Base-by-base conservation (phyloP, 805 yeast species). In the Ogataea allantospora region DNA sequence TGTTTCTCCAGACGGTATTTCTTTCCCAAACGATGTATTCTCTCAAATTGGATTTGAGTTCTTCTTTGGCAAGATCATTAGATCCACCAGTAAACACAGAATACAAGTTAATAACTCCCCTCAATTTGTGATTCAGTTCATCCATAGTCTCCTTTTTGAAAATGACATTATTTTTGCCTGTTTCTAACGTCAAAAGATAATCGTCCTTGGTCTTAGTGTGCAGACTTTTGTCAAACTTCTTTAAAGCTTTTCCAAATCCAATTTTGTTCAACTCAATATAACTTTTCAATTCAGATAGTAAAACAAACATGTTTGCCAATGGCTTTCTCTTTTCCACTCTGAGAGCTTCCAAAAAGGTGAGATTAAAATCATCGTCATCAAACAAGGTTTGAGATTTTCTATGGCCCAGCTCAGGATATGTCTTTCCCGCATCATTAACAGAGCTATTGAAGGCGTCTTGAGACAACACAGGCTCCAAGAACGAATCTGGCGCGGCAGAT, bases 11-110 rank as follows among this genome's bases (percentile, higher is more conserved):
- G 19, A 91, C 97, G 0, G 97, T 91, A 59, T 88, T 88, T 60
- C 99, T 75, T 64, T 91, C 98, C 95, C 96, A 91, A 13, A 89
- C 96, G 23, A 91, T 85, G 60, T 91, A 95, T 53, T 91, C 99
- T 47, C 97, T 72, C 47, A 91, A 64, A 46, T 73, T 73, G 3
- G 75, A 64, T 47, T 70, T 67, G 39, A 75, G 60, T 35, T 73
- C 78, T 26, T 63, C 60, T 31, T 65, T 67, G 27, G 76, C 69
- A 12, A 56, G 40, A 7, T 69, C 71, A 30, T 65, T 53, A 42
- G 63, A 67, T 15, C 62, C 58, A n/a, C 59, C 55, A 29, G 60
- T 59, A 40, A 58, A 72, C 53, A 49, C 66, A 41, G 62, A 70
- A 46, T 53, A 73, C 59, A 60, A 63, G 58, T 33, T 61, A 49